phyloP scores from a whole-genome alignment of 2,329 filamentous ascomycete species.

The Curvularia spicifera region DNA sequence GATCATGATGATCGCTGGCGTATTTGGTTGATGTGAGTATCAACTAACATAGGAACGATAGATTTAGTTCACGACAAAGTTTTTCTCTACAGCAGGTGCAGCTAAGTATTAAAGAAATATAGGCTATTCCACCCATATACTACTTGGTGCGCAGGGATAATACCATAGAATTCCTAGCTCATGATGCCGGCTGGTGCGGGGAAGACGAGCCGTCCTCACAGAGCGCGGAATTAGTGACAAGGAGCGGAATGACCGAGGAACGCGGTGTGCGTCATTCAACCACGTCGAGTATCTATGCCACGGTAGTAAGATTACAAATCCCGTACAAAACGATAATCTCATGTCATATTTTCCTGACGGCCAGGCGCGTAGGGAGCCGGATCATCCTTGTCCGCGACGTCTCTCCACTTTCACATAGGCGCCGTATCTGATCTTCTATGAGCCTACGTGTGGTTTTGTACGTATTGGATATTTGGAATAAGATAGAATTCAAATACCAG shows the following conservation, averaged over 20 bases:
- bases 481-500: background rate
- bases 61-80: background rate
- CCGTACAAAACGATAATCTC: background rate
- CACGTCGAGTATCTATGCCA: background rate
- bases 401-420: background rate
- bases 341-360: background rate
- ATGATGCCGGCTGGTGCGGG: conserved; percentile 22
- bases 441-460: background rate
- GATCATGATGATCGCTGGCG: conserved; percentile 31
- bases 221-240: conserved; percentile 25
- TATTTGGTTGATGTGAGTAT: background rate
- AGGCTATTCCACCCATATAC: background rate
- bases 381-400: background rate
- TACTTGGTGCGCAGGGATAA: background rate
- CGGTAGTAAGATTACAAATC: background rate
- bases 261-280: background rate
- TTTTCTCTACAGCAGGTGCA: background rate
- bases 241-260: conserved; percentile 16
- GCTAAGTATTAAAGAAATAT: background rate
- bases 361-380: background rate
- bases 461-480: background rate
- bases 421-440: background rate
- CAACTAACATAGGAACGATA: background rate
- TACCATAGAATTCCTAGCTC: background rate
- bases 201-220: conserved; percentile 10